Base-by-base conservation (phyloP, 192 early-diverging fungal genomes). In the Endogone sp. region DNA sequence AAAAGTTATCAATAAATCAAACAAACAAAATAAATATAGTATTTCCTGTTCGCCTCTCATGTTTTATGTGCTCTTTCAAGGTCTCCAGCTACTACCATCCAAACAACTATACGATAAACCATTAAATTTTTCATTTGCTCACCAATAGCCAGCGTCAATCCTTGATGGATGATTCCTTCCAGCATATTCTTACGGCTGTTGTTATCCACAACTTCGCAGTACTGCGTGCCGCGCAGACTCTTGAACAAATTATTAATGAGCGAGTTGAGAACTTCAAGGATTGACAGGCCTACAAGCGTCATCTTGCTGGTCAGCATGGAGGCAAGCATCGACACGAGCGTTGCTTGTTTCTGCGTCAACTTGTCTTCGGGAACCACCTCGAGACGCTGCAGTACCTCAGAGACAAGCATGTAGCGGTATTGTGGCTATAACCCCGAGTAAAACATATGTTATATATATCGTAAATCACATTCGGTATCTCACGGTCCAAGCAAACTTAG, bases 251-350 rank as follows among this genome's bases (percentile, higher is more conserved):
- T 64, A 25, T 64, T 69, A 70, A 84, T 73, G 2, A 84, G 56
- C 4, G 78, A 77, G 29, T 82, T 73, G 24, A 86, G 75, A 6
- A 86, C 79, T 60, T 86, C 85, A 49, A 84, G 61, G 22, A 83
- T 74, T 0, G 85, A 82, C 55, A 84, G 75, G n/a, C 81, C 81
- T 3, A 81, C 76, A 29, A 86, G 54, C 1, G 77, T 75, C 4
- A 80, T 63, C 29, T 80, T 64, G 10, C 77, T 75, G 20, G 71
- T 77, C 49, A 86, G 73, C 27, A 84, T 78, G 3, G 75, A 69
- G 10, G 77, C 67, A 27, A 83, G 37, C 22, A 77, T 81, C 29
- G 78, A 64, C 20, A 86, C 74, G 22, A 84, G 32, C 2, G 83
- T 77, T 8, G 77, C 78, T 37, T 76, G 78, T 64, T 83, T 82